phyloP scores from a whole-genome alignment of 169 alveolate genomes.

The Eimeria praecox region DNA sequence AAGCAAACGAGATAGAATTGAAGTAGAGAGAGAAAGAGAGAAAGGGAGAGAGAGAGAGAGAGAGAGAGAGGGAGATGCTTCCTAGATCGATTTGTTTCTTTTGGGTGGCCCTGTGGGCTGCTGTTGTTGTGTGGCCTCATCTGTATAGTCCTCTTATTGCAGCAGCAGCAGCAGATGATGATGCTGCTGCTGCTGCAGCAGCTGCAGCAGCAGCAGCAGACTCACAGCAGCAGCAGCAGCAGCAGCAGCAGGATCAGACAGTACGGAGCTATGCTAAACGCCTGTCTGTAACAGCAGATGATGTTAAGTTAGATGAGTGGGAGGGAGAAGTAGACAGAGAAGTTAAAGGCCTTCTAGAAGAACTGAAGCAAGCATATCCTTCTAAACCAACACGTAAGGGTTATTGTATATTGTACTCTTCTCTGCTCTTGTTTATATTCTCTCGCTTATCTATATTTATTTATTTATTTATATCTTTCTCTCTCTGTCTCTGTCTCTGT shows the following conservation, averaged over 20 bases:
- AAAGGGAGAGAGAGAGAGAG: no score
- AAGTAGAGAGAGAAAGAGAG: no score
- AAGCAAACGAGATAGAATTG: no score
- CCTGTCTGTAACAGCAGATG: slow-evolving; percentile 3
- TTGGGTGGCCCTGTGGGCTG: no score
- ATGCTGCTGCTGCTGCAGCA: neutral
- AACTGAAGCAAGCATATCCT: neutral
- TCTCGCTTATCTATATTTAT: neutral
- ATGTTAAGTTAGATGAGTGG: neutral
- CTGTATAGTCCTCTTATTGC: no score
- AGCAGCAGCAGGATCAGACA: neutral
- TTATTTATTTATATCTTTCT: no score
- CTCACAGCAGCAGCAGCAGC: neutral
- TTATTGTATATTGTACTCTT: neutral
- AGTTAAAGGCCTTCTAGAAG: neutral
- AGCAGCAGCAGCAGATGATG: no score
- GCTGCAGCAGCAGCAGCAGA: neutral
- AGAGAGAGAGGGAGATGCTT: no score
- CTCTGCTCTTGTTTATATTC: neutral
- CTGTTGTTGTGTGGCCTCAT: no score
- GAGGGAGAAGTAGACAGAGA: neutral
- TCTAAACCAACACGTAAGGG: neutral
- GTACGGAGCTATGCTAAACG: neutral
- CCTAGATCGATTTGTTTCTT: no score
- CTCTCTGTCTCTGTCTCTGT: neutral